These are phyloP conservation scores for Phytophthora ramorum DNA, from an alignment of 352 stramenopile species.

Conservation along the genomic window DNA sequence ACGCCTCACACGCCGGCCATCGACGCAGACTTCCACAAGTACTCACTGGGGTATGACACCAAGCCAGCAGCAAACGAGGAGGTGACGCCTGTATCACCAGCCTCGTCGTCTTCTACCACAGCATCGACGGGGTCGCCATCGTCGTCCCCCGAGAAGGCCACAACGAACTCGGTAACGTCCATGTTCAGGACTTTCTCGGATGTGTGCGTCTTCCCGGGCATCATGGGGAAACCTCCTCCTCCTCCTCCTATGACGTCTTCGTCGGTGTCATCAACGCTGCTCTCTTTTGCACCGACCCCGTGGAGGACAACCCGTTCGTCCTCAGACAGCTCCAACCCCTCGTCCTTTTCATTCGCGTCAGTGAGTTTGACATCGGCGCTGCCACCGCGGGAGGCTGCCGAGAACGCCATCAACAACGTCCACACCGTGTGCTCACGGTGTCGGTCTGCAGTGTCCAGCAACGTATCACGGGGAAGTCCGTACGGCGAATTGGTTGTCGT, in stretches of 20 bases:
- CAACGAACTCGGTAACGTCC: constrained; percentile 34
- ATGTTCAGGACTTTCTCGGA: constrained; percentile 51
- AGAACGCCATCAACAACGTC: constrained; percentile 61
- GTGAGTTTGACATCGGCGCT: constrained; percentile 20
- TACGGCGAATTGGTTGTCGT: constrained; percentile 77
- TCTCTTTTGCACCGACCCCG: constrained; percentile 56
- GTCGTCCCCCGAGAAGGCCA: constrained; percentile 24
- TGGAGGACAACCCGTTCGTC: constrained; percentile 52
- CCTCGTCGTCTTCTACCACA: constrained; percentile 31
- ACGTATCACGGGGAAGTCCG: constrained; percentile 48
- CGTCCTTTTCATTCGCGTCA: constrained; percentile 30
- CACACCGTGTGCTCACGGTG: constrained; percentile 45
- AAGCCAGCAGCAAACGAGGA: constrained; percentile 9
- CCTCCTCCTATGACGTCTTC: constrained; percentile 4
- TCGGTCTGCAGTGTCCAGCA: constrained; percentile 24
- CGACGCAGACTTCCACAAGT: constrained; percentile 34
- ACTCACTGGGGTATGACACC: constrained; percentile 7
- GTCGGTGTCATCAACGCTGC: constrained; percentile 24
- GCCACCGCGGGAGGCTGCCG: constrained; percentile 33
- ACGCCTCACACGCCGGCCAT: constrained; percentile 45
- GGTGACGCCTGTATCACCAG: constrained; percentile 17
- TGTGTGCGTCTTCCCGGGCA: constrained; percentile 28
- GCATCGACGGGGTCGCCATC: constrained; percentile 33
- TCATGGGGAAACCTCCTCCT: constrained; percentile 19
- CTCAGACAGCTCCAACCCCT: constrained; percentile 26